Evolutionary conservation across 139 green algal genomes (phyloP), one percentile per base, ranked within the genome.

Genomic region (Micractinium conductrix): DNA sequence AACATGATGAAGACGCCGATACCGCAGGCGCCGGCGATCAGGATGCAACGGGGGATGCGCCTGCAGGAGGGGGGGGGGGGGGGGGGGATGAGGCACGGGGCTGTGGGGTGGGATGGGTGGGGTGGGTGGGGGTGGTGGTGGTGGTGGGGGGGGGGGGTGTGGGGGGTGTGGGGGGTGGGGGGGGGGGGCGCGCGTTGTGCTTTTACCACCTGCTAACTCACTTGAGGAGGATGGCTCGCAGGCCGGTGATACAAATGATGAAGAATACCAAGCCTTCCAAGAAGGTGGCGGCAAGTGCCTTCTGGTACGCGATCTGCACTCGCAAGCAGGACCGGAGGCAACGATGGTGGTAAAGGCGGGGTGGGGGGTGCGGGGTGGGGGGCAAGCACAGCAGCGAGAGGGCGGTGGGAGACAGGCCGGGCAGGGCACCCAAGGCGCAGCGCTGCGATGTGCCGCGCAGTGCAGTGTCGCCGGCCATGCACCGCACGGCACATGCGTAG

Each of bases 1-100:
- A 94, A 94, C 4, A 89, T 78, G 78, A 94, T 94, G 89, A 94
- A 94, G 38, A 92, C 26, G 28, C 91, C 91, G 62, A 94, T 94
- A 42, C 91, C 91, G 76, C 87, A 89, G 14, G 91, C 91, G 10
- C 91, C 91, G 42, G 91, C 88, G 62, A 93, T 90, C 21, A 94
- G 86, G 40, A 94, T 81, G 42, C 37, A 80, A 33, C 74, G 74
- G 7, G 74, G 74, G 45, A 80, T 80, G 40, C 74, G 40, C 74
- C 70, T 76, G 70, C 70, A 58, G 17, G 55, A 30, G 55, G 19
- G 55, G 16, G 19, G 21, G 12, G 14, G 48, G 48, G 48, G 48
- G 48, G 12, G 14, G 48, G 48, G 48, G 14, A 14, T 10, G 14
- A 58, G 12, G 48, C 12, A 14, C 14, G 12, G 12, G 14, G 48